Evolutionary conservation across 768 basidiomycete species (phyloP), one percentile per base, ranked within the genome.

Genomic region (Leccinum olivaceopallidum): DNA sequence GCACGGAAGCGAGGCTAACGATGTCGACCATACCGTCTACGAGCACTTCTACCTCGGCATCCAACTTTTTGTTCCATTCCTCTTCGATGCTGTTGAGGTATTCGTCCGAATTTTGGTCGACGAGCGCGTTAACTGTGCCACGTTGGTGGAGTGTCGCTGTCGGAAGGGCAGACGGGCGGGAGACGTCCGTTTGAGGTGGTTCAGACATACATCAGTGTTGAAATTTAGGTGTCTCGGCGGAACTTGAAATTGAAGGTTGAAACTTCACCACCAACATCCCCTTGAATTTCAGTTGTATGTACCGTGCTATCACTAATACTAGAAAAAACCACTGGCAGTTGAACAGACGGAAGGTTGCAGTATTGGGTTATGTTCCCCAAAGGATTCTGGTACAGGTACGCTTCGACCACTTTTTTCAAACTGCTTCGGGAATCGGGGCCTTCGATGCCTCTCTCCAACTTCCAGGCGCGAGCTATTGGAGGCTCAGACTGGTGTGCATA

Each of bases 11-110:
- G n/a, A 96, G 76, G 59, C 86, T 83, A 59, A 98, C 92, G 53
- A 97, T 82, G 70, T 95, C 94, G 20, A 89, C 88, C 89, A 98
- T 92, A 32, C 94, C 93, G 56, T 92, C 89, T 1, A 94, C 92
- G 12, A 97, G 83, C 5, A 84, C 86, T 59, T 94, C 92, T 6
- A 97, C 83, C 69, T 98, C 93, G n/a, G 79, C 77, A 67, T 98
- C 95, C 14, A 98, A 84, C 68, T 87, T 87, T 71, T 91, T 90
- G 77, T 97, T 96, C 90, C 94, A 95, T 67, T 95, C 91, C 67
- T 95, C 92, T 71, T 96, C 92, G 55, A 94, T 84, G 2, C 78
- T 71, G 62, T 94, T 87, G 22, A 97, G 83, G 69, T 94, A 94
- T 67, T 90, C 88, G 36, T 83, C 81, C 4, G 90, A 92, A 69